Conservation (phyloP, 257 asterid species). For the Solanum megistacrolobum region DNA sequence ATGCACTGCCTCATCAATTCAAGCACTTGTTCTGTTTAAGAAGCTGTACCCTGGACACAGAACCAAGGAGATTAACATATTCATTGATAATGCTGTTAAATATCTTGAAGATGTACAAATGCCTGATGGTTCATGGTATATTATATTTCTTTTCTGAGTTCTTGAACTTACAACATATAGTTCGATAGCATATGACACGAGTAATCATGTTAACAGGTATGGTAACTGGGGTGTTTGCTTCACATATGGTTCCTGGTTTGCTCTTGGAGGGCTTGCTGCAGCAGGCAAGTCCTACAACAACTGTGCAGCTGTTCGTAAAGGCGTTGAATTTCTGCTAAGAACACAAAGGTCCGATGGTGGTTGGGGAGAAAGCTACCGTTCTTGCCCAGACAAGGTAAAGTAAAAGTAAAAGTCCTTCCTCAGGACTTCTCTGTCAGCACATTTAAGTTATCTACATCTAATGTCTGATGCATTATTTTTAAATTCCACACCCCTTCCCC, state of each 20-base stretch:
- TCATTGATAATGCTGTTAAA: constrained; percentile 26
- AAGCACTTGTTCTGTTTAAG: constrained; percentile 55
- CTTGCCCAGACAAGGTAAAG: constrained; percentile 62
- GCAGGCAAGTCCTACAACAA: constrained; percentile 48
- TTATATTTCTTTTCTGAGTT: background rate
- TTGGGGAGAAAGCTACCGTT: constrained; percentile 87
- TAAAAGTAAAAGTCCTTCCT: background rate
- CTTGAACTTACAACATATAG: background rate
- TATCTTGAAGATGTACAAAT: constrained; percentile 49
- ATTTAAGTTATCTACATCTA: background rate
- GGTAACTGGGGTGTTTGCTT: constrained; percentile 88
- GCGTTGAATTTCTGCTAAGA: constrained; percentile 42
- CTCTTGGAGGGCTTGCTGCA: constrained; percentile 61
- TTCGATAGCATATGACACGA: background rate
- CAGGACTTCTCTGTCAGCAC: background rate
- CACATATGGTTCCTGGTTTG: constrained; percentile 75
- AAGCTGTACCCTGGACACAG: constrained; percentile 48
- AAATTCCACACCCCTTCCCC: background rate
- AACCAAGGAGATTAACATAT: constrained; percentile 40
- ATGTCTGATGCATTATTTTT: background rate
- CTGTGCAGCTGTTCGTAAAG: constrained; percentile 42
- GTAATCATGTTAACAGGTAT: constrained; percentile 23
- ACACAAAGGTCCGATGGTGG: constrained; percentile 68
- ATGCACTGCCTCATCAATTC: constrained; percentile 69
- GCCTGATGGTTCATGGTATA: constrained; percentile 80